Evolutionary conservation across 768 basidiomycete genomes (phyloP), one percentile per base, ranked within the genome.

Genomic region (Panaeolus papilionaceus): DNA sequence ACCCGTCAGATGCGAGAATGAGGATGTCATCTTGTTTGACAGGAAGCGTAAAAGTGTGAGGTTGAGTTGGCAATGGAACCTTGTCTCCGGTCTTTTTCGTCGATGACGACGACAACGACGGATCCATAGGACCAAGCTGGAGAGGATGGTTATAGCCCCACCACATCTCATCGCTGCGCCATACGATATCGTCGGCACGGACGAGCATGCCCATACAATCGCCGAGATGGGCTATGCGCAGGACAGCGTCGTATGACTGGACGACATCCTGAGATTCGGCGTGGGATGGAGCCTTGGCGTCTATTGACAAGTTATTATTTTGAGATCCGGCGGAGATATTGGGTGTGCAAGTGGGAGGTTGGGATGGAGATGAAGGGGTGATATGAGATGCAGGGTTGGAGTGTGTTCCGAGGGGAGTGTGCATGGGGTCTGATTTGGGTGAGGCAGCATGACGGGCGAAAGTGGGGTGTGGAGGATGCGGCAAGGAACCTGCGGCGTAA

Each of bases 111-210:
- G 71, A 64, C 23, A 23, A 23, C n/a, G 73, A 71, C 18, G 79
- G 79, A 14, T 58, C 54, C 4, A 33, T 26, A 12, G 81, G 80
- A 23, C 81, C 79, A 23, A 86, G 74, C 71, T 85, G 83, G 1
- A 84, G 83, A 0, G 85, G 85, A 38, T 71, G 71, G 40, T 75
- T 75, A 81, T 85, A 76, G 14, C 84, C 86, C 86, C 94, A 95
- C 88, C 95, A 96, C 93, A 97, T 96, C 78, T 98, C 96, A 49
- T 93, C 88, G 62, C 90, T 92, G 38, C 95, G 85, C 90, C 95
- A 98, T 1, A 89, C 87, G 51, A 98, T 89, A 64, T 88, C 83
- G 54, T 92, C 87, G 6, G 86, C 90, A 2, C 96, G 88, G 20
- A 98, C 88, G 23, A 98, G 84, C 85, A 94, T 91, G 26, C 90